These are phyloP conservation scores for Fusarium nelsonii DNA, from an alignment of 2,329 filamentous ascomycete genomes.

Conservation along the genomic window DNA sequence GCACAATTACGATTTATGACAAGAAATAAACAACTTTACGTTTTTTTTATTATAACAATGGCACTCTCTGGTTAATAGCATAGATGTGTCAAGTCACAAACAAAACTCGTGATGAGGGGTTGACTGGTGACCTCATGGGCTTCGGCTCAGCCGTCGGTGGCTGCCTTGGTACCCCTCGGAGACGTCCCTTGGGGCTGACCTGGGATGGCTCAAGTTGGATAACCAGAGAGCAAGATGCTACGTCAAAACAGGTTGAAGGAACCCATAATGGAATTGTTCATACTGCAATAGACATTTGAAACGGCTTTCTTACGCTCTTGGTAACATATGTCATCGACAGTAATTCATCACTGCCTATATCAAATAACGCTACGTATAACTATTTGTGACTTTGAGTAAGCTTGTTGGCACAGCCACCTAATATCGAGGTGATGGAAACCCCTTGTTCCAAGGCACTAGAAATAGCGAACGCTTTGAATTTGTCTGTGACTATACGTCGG, in stretches of 20 bases:
- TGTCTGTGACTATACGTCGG: not conserved
- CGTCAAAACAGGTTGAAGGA: not conserved
- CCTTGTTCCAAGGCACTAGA: no score
- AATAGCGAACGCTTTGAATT: not conserved
- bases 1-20: slow-evolving; percentile 39
- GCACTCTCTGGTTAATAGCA: not conserved
- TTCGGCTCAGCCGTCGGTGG: slow-evolving; percentile 8
- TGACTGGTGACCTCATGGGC: slow-evolving; percentile 31
- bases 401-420: not conserved
- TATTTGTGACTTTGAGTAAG: not conserved
- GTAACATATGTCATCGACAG: no score
- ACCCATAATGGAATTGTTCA: no score
- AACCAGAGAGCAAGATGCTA: not conserved
- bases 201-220: not conserved
- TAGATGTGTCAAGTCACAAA: not conserved
- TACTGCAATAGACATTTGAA: not conserved
- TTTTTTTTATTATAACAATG: not conserved
- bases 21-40: slow-evolving; percentile 32
- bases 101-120: slow-evolving; percentile 3
- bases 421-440: not conserved
- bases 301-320: not conserved
- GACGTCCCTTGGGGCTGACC: not conserved
- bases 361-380: not conserved
- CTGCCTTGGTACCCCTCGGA: not conserved
- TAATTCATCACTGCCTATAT: no score